Conservation (phyloP, 192 early-diverging fungal genomes). For the Rhizoclosmatium sp. region DNA sequence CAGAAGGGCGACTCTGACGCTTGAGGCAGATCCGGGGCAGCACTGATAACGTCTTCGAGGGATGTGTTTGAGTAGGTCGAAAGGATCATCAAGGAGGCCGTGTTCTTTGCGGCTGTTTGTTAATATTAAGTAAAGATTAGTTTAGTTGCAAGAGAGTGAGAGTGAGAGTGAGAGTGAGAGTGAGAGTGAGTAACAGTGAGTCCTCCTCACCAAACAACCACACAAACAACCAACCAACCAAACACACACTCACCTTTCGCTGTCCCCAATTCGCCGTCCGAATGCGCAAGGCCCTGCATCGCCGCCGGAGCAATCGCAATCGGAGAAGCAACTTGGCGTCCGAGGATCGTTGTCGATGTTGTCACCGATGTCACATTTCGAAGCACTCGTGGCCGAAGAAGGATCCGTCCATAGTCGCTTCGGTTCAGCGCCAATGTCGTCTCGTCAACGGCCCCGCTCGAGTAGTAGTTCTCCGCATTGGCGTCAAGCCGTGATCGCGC, state of each 20-base stretch:
- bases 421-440: constrained; percentile 70
- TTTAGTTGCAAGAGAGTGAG: too few species aligned
- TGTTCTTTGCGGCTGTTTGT: constrained; percentile 45
- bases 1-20: constrained; percentile 56
- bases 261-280: constrained; percentile 73
- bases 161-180: too few species aligned
- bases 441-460: constrained; percentile 43
- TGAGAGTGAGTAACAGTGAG: too few species aligned
- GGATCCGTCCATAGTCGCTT: constrained; percentile 65
- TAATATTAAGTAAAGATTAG: background rate
- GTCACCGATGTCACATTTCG: constrained; percentile 20
- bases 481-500: background rate
- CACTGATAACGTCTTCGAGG: constrained; percentile 70
- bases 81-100: constrained; percentile 61
- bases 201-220: background rate
- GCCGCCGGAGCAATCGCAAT: constrained; percentile 83
- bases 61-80: constrained; percentile 71
- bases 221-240: background rate
- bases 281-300: constrained; percentile 74
- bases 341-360: constrained; percentile 35
- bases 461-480: background rate
- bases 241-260: constrained; percentile 37
- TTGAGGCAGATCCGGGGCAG: constrained; percentile 35
- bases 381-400: constrained; percentile 53
- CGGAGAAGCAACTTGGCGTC: constrained; percentile 57